phyloP scores from a whole-genome alignment of 2,329 filamentous ascomycete species.

The Monascus ruber region DNA sequence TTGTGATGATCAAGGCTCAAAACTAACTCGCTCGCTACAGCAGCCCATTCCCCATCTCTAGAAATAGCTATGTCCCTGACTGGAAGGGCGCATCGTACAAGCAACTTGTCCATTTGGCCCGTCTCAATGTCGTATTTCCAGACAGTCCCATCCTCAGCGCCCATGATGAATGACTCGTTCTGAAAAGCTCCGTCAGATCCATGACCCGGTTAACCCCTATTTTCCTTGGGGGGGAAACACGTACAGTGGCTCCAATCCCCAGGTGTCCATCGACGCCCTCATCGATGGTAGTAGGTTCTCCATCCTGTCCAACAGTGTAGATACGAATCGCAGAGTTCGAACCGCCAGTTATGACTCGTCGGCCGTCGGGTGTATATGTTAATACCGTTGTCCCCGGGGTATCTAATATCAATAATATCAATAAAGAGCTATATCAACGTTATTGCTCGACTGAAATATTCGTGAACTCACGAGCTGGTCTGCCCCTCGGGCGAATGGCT shows the following conservation, averaged over 20 bases:
- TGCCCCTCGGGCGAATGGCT: slow-evolving; percentile 25
- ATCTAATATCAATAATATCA: slow-evolving; percentile 37
- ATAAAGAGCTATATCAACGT: slow-evolving; percentile 1
- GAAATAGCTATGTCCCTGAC: slow-evolving; percentile 78
- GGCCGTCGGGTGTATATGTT: slow-evolving; percentile 80
- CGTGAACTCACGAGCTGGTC: slow-evolving; percentile 37
- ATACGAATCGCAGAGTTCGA: slow-evolving; percentile 89
- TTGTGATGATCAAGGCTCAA: not conserved
- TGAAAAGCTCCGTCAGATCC: slow-evolving; percentile 16
- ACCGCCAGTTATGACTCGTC: slow-evolving; percentile 78
- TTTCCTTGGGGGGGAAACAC: slow-evolving; percentile 4
- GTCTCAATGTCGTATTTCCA: slow-evolving; percentile 76
- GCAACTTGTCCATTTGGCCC: slow-evolving; percentile 60
- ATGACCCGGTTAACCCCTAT: not conserved
- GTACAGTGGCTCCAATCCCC: slow-evolving; percentile 59
- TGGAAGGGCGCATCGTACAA: slow-evolving; percentile 74
- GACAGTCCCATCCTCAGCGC: slow-evolving; percentile 91
- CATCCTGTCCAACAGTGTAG: slow-evolving; percentile 82
- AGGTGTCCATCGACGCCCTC: slow-evolving; percentile 81
- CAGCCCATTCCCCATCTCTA: slow-evolving; percentile 72
- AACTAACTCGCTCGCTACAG: slow-evolving; percentile 80
- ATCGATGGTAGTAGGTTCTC: slow-evolving; percentile 85
- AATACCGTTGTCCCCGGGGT: slow-evolving; percentile 78
- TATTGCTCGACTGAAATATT: not conserved
- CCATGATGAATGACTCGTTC: slow-evolving; percentile 77